Conservation (phyloP, 2,329 filamentous ascomycete species). For the Periconia sp. region DNA sequence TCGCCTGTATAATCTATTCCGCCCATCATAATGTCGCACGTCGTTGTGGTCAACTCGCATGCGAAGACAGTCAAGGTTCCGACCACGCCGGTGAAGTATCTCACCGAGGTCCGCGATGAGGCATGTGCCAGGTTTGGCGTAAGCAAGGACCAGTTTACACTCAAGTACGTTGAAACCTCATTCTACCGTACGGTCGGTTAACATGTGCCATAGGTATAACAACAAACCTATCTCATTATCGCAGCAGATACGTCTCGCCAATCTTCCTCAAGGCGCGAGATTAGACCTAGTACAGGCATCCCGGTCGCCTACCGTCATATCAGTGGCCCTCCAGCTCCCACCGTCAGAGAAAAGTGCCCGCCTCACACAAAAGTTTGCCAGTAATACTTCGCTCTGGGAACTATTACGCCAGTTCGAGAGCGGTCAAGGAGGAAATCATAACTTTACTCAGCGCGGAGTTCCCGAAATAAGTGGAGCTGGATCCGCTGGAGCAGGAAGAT, state of each 20-base stretch:
- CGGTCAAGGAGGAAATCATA: slow-evolving; percentile 55
- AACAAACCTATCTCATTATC: slow-evolving; percentile 88
- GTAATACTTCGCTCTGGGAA: slow-evolving; percentile 87
- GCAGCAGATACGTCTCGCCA: slow-evolving; percentile 80
- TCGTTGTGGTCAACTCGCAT: slow-evolving; percentile 84
- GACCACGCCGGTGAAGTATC: slow-evolving; percentile 78
- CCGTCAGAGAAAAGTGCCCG: slow-evolving; percentile 74
- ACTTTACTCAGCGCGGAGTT: slow-evolving; percentile 84
- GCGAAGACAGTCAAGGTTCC: slow-evolving; percentile 81
- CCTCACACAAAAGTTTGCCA: slow-evolving; percentile 84
- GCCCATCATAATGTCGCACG: slow-evolving; percentile 78
- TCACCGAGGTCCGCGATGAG: slow-evolving; percentile 85
- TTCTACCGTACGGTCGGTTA: too few species aligned
- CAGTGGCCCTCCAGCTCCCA: slow-evolving; percentile 86
- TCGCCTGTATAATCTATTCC: slow-evolving; percentile 32
- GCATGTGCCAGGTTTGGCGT: slow-evolving; percentile 84
- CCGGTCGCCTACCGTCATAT: slow-evolving; percentile 82
- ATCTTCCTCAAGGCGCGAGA: slow-evolving; percentile 84
- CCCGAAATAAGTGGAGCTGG: slow-evolving; percentile 64
- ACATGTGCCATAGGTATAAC: slow-evolving; percentile 56
- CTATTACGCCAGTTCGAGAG: slow-evolving; percentile 90
- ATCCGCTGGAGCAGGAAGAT: slow-evolving; percentile 68
- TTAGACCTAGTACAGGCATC: slow-evolving; percentile 89
- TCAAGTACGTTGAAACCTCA: slow-evolving; percentile 68
- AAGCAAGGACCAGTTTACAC: slow-evolving; percentile 72